Conservation (phyloP, 148 eudicot species). For the Chenopodium formosanum region DNA sequence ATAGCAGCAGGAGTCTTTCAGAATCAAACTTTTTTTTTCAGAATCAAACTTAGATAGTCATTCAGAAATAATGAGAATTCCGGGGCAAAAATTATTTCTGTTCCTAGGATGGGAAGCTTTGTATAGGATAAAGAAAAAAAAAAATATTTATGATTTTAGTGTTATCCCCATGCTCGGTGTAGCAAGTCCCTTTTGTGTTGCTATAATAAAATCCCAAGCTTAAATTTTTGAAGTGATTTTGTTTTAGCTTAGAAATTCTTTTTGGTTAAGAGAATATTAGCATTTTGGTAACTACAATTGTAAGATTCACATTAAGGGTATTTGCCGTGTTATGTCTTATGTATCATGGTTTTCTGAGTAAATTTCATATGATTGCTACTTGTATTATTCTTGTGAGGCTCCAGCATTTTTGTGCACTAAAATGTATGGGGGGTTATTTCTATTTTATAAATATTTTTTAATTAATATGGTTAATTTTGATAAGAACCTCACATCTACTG, state of each 20-base stretch:
- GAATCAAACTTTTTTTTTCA: slow-evolving; percentile 4
- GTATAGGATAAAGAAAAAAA: slow-evolving; percentile 12
- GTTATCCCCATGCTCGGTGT: neutral
- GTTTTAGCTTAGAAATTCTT: neutral
- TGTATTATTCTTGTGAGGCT: neutral
- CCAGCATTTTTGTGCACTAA: neutral
- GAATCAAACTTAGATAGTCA: slow-evolving; percentile 4
- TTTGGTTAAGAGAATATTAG: neutral
- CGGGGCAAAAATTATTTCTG: neutral
- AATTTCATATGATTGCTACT: neutral
- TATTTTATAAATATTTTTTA: too few relatives aligned
- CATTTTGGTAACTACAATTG: neutral
- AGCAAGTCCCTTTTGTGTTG: neutral
- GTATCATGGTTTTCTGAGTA: neutral
- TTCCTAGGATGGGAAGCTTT: neutral
- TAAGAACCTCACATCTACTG: too few relatives aligned
- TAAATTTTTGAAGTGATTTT: neutral
- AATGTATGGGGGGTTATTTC: neutral
- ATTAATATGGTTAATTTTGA: too few relatives aligned
- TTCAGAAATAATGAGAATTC: slow-evolving; percentile 5
- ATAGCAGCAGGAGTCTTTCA: slow-evolving; percentile 1
- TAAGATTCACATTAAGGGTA: neutral
- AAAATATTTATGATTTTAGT: neutral
- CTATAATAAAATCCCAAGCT: neutral
- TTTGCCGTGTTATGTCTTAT: neutral